Evolutionary conservation across 257 asterid genomes (phyloP), one percentile per base, ranked within the genome.

Genomic region (Penstemon eatonii): DNA sequence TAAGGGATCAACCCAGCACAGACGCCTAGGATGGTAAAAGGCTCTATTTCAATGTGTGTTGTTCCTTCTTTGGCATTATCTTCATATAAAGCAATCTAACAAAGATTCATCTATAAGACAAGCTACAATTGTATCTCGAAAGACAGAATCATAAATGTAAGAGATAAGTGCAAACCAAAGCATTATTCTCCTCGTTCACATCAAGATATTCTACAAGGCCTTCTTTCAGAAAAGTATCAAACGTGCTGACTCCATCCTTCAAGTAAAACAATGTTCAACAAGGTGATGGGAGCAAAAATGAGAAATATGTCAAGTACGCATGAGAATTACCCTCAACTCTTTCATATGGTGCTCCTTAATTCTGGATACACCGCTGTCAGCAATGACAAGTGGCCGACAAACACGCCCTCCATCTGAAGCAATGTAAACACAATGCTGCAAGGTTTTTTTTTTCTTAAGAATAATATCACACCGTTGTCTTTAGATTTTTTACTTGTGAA

Each of bases 381-480:
- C 97, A 73, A 93, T 90, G 51, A 93, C 96, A 72, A 93, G 85
- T 3, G 99, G 99, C 73, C 99, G 99, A 74, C 99, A 93, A 46
- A 93, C 96, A 70, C 99, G 99, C 18, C 99, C 96, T 60, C 99
- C 99, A 83, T 90, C 99, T 9, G 99, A 93, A 75, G 99, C 97
- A 73, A 93, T 87, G 82, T 93, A 87, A 74, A 90, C 96, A 86
- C 92, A 93, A 4, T 78, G 86, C 97, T 93, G 94, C 85, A 87
- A 79, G 55, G 71, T 54, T 59, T 41, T 70, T 70, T 71, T 50
- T n/a, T 60, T 56, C n/a, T 65, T 76, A 61, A 68, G 49, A 25
- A 50, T 49, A n/a, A 52, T 41, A 59, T 54, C 7, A 41, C 33
- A 44, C 39, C 13, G 43, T 15, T 15, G 18, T 15, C 0, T 0